Conservation (phyloP, 2,329 filamentous ascomycete species). For the Verruconis gallopava region DNA sequence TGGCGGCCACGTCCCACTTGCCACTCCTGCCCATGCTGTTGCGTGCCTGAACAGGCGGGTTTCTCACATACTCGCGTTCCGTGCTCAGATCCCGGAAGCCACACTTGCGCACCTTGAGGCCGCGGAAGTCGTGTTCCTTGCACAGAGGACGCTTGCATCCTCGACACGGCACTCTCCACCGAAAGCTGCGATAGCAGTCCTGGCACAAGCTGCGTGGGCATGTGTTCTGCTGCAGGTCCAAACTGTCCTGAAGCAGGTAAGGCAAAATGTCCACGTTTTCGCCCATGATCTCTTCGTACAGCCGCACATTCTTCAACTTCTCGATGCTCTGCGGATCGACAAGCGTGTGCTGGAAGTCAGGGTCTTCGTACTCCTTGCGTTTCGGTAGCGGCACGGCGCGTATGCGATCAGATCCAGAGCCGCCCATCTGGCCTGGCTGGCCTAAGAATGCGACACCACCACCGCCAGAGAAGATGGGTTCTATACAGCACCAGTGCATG, state of each 20-base stretch:
- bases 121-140: constrained; percentile 47
- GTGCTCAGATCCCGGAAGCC: constrained; percentile 41
- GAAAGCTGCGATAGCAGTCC: constrained; percentile 43
- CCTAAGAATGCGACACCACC: constrained; percentile 46
- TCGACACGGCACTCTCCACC: constrained; percentile 47
- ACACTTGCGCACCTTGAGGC: constrained; percentile 42
- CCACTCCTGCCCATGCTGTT: constrained; percentile 22
- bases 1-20: not conserved
- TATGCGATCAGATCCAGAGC: constrained; percentile 41
- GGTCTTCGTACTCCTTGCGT: constrained; percentile 41
- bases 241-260: constrained; percentile 27
- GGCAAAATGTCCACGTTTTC: constrained; percentile 25
- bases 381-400: constrained; percentile 44
- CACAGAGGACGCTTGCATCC: constrained; percentile 44
- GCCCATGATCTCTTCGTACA: constrained; percentile 29
- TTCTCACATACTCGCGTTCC: constrained; percentile 31
- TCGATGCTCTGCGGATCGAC: constrained; percentile 32
- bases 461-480: constrained; percentile 46
- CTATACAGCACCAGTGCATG: constrained; percentile 47
- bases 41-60: constrained; percentile 21
- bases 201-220: constrained; percentile 45
- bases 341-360: constrained; percentile 35
- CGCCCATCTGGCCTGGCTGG: constrained; percentile 29
- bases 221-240: constrained; percentile 30
- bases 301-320: constrained; percentile 26